Evolutionary conservation across 768 basidiomycete genomes (phyloP).

Genomic region (Tephrocybe sp.): DNA sequence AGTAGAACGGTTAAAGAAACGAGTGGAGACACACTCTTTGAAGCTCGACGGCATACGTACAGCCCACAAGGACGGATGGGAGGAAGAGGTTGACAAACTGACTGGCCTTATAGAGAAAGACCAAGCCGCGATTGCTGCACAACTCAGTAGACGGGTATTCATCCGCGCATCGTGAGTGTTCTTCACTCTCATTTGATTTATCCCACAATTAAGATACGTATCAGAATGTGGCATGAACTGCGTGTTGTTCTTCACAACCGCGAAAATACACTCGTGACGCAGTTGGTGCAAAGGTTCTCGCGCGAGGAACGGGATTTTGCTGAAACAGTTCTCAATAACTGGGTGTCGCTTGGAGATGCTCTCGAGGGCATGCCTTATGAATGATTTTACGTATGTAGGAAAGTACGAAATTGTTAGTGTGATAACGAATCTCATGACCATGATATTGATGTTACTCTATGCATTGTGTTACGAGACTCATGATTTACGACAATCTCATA

Average conservation of each 20-base stretch:
- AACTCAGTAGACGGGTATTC: conserved; percentile 79
- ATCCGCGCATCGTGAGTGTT: conserved; percentile 75
- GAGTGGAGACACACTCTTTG: conserved; percentile 70
- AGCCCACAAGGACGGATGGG: conserved; percentile 79
- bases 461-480: not conserved
- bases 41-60: conserved; percentile 75
- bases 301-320: conserved; percentile 71
- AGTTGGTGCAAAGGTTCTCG: conserved; percentile 70
- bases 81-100: conserved; percentile 79
- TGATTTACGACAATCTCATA: conserved; percentile 3
- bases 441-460: too few relatives aligned
- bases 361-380: conserved; percentile 87
- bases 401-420: too few relatives aligned
- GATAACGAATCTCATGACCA: not conserved
- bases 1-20: conserved; percentile 84
- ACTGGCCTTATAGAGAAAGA: conserved; percentile 77
- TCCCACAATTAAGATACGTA: conserved; percentile 1
- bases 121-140: conserved; percentile 72
- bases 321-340: conserved; percentile 62
- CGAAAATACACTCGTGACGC: conserved; percentile 79
- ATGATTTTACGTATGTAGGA: conserved; percentile 26
- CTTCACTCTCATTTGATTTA: not conserved
- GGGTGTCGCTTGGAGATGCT: conserved; percentile 68
- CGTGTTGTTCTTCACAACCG: conserved; percentile 88
- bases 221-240: conserved; percentile 94